Evolutionary conservation across 2,329 filamentous ascomycete species (phyloP).

Genomic region (Chaetothyriales sp.): DNA sequence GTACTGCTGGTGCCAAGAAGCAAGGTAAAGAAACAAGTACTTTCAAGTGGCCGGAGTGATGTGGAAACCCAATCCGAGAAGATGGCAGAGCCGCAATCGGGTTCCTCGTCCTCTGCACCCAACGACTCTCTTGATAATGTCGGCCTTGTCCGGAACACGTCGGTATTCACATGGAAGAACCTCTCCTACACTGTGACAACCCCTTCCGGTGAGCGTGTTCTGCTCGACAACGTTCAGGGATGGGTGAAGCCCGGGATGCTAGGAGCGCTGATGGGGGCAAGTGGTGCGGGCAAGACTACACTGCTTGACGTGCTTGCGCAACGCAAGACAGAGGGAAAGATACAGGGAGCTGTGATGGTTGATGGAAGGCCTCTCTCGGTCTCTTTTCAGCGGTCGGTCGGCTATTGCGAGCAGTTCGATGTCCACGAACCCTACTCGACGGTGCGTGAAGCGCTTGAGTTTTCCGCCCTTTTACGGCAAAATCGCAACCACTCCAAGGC

Average conservation of each 20-base stretch:
- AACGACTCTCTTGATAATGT: constrained; percentile 19
- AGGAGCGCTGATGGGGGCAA: constrained; percentile 61
- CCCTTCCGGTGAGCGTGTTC: constrained; percentile 57
- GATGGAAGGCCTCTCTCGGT: constrained; percentile 32
- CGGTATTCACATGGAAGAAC: constrained; percentile 43
- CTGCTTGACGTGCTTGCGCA: constrained; percentile 35
- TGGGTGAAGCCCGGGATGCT: constrained; percentile 66
- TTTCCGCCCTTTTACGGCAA: constrained; percentile 53
- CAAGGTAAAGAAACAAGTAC: constrained; percentile 32
- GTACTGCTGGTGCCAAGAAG: constrained; percentile 55
- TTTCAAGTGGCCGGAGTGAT: constrained; percentile 48
- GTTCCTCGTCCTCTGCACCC: constrained; percentile 5
- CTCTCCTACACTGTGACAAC: constrained; percentile 54
- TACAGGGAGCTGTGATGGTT: constrained; percentile 32
- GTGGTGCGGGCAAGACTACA: constrained; percentile 35
- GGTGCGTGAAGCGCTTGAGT: constrained; percentile 51
- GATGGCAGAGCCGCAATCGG: constrained; percentile 1
- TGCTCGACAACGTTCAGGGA: constrained; percentile 51
- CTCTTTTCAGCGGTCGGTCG: constrained; percentile 41
- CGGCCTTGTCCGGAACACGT: constrained; percentile 37
- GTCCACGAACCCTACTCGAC: constrained; percentile 54
- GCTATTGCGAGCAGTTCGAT: constrained; percentile 51
- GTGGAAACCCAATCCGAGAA: constrained; percentile 37
- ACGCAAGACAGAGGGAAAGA: constrained; percentile 27
- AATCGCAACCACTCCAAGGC: constrained; percentile 40